Evolutionary conservation across 2,329 filamentous ascomycete genomes (phyloP).

Genomic region (Pseudogymnoascus sp.): DNA sequence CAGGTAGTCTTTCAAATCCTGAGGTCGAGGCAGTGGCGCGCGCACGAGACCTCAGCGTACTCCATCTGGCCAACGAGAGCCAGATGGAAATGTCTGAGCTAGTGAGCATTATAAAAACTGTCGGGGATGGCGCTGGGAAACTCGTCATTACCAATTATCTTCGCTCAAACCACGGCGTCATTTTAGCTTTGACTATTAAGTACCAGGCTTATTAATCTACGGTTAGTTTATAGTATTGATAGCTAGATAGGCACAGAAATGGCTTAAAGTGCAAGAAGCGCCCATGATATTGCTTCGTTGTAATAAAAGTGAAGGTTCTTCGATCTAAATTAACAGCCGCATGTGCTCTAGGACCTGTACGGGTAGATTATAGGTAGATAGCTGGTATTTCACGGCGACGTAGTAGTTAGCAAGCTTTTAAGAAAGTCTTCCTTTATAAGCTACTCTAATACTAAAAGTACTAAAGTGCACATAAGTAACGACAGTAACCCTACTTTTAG

Average conservation of each 20-base stretch:
- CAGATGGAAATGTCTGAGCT: constrained; percentile 27
- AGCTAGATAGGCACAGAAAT: background rate
- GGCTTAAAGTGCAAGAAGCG: background rate
- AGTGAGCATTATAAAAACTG: constrained; percentile 22
- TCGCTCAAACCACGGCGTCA: constrained; percentile 14
- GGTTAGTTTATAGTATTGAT: background rate
- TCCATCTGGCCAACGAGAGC: constrained; percentile 26
- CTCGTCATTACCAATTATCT: constrained; percentile 23
- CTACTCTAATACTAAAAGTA: background rate
- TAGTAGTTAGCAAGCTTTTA: too few species aligned
- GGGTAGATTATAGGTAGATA: too few species aligned
- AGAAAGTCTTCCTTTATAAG: too few species aligned
- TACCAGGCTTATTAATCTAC: constrained; percentile 16
- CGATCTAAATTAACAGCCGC: background rate
- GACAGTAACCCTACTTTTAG: background rate
- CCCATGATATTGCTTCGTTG: background rate
- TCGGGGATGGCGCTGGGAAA: constrained; percentile 22
- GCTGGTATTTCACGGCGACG: too few species aligned
- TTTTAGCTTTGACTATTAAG: constrained; percentile 19
- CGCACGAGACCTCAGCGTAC: constrained; percentile 25
- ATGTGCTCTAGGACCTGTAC: background rate
- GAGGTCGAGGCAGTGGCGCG: constrained; percentile 22
- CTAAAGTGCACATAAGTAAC: background rate
- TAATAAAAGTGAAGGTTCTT: background rate
- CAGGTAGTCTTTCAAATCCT: constrained; percentile 16